These are phyloP conservation scores for Neoboletus brunneissimus DNA, from an alignment of 768 basidiomycete species.

Conservation along the genomic window DNA sequence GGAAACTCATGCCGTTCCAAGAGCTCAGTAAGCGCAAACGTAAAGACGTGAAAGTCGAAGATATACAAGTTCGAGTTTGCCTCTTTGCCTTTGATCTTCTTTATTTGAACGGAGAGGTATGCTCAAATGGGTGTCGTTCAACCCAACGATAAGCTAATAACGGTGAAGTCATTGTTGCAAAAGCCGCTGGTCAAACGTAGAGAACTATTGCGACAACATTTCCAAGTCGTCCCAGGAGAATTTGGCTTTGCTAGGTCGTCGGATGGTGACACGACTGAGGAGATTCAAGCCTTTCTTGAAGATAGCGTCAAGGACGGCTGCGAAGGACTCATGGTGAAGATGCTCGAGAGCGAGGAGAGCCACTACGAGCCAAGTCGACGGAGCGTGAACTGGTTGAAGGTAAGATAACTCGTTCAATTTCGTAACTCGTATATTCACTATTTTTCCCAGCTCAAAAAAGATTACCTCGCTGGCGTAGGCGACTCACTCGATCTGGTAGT, in stretches of 20 bases:
- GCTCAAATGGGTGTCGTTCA: neutral
- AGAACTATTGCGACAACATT: constrained; percentile 72
- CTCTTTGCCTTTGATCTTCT: constrained; percentile 95
- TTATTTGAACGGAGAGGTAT: constrained; percentile 95
- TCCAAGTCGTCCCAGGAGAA: constrained; percentile 79
- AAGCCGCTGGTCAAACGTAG: constrained; percentile 74
- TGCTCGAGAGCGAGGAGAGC: constrained; percentile 89
- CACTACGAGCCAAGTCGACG: constrained; percentile 94
- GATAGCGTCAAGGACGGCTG: constrained; percentile 98
- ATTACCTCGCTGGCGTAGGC: constrained; percentile 93
- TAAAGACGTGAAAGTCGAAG: constrained; percentile 97
- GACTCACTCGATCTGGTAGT: constrained; percentile 97
- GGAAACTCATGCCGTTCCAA: constrained; percentile 95
- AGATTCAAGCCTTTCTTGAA: constrained; percentile 92
- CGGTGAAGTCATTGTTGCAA: constrained; percentile 72
- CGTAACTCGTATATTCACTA: neutral
- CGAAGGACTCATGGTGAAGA: constrained; percentile 99
- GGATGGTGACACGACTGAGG: constrained; percentile 85
- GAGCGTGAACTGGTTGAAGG: constrained; percentile 98
- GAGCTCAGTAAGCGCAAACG: constrained; percentile 92
- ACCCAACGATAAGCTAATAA: neutral
- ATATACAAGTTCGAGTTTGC: constrained; percentile 95
- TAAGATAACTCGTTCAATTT: constrained; percentile 28
- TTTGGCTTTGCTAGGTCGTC: constrained; percentile 92
- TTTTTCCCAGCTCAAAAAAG: constrained; percentile 84